Conservation (phyloP, 495 filamentous ascomycete species). For the Talaromyces nanjingensis region DNA sequence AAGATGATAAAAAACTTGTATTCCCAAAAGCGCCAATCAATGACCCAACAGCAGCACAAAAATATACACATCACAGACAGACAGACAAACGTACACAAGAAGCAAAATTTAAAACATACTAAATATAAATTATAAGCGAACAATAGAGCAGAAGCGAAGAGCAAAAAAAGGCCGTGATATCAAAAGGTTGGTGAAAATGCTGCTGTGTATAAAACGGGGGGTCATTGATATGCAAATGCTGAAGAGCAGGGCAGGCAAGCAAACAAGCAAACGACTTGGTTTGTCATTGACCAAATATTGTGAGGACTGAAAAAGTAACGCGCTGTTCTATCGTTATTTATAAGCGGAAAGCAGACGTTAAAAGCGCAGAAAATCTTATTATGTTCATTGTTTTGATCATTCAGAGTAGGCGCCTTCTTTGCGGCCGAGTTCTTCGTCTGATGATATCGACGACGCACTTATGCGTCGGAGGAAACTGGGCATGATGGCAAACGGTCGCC, state of each 20-base stretch:
- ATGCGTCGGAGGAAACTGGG: slow-evolving; percentile 36
- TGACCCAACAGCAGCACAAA: neutral
- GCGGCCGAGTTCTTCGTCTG: slow-evolving; percentile 31
- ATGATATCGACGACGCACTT: slow-evolving; percentile 37
- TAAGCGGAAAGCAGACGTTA: neutral
- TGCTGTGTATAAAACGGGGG: neutral
- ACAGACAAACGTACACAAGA: neutral
- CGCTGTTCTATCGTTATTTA: slow-evolving; percentile 6
- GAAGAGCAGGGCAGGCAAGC: neutral
- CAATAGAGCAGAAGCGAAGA: neutral
- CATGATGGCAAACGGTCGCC: slow-evolving; percentile 27
- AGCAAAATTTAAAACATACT: neutral
- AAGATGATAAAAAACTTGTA: neutral
- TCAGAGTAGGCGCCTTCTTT: slow-evolving; percentile 37
- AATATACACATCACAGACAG: neutral
- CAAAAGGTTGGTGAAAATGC: neutral
- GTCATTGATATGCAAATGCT: slow-evolving; percentile 3
- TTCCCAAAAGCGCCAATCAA: neutral
- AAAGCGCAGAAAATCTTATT: neutral
- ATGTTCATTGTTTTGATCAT: slow-evolving; percentile 15
- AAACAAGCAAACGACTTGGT: neutral
- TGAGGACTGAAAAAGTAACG: neutral
- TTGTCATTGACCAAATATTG: neutral
- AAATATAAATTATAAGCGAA: neutral
- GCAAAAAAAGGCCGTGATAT: neutral